Percentiles rank a stretch among this genome's conserved stretches.
Conservation (phyloP, 345 rosid genomes). For the Gossypium anomalum region DNA sequence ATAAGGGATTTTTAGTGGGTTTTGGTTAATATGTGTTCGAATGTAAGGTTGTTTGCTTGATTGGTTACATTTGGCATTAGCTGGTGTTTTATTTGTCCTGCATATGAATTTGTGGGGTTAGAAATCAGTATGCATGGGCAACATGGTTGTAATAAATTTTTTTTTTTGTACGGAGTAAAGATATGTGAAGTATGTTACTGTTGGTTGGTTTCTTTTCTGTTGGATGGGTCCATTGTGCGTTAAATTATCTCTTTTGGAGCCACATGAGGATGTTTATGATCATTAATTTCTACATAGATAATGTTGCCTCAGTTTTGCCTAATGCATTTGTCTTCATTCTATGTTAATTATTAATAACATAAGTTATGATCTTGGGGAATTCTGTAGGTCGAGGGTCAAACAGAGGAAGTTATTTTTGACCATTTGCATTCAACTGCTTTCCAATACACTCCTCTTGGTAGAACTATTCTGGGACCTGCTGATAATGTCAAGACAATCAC, state of each 20-base stretch:
- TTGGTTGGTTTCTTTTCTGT: no score
- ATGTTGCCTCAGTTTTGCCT: neutral
- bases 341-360: neutral
- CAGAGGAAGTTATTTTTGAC: constrained; percentile 96
- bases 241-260: neutral
- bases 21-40: neutral
- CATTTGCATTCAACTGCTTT: constrained; percentile 99
- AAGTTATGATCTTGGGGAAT: neutral
- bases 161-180: no score
- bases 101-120: no score
- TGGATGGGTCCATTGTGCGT: neutral
- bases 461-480: constrained; percentile 96
- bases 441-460: constrained; percentile 89
- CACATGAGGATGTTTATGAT: neutral
- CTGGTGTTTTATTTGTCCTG: no score
- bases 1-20: neutral
- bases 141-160: no score
- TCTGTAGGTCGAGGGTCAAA: constrained; percentile 88
- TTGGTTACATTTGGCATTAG: no score
- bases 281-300: neutral
- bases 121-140: no score
- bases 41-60: no score
- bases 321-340: neutral
- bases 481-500: constrained; percentile 77
- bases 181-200: no score